Conservation (phyloP, 495 filamentous ascomycete genomes). For the Pyrenula aspistea region DNA sequence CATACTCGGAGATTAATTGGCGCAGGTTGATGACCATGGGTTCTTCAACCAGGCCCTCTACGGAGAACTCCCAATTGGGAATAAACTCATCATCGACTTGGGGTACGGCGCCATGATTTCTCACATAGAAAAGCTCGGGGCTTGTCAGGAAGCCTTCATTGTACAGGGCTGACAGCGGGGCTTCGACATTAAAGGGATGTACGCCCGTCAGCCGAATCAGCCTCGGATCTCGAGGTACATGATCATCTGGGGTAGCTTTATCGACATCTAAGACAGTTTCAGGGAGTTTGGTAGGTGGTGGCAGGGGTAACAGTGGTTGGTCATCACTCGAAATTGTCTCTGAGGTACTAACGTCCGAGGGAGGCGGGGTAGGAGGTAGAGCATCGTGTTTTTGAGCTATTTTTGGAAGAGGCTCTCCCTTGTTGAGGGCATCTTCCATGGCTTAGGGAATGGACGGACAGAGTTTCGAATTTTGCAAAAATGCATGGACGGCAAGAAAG, state of each 20-base stretch:
- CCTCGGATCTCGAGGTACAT: constrained; percentile 78
- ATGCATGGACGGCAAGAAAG: too few relatives aligned
- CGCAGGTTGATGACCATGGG: constrained; percentile 62
- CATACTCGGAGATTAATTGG: constrained; percentile 64
- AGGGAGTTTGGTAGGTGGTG: constrained; percentile 52
- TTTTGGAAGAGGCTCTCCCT: neutral
- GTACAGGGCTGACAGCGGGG: constrained; percentile 68
- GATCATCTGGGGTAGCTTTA: constrained; percentile 69
- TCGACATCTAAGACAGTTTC: constrained; percentile 61
- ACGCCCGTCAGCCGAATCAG: constrained; percentile 82
- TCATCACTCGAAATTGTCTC: constrained; percentile 7
- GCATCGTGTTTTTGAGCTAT: constrained; percentile 10
- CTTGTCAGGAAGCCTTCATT: constrained; percentile 83
- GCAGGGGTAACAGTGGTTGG: constrained; percentile 48
- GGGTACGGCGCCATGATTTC: constrained; percentile 87
- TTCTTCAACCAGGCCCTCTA: constrained; percentile 77
- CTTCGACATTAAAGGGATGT: constrained; percentile 91
- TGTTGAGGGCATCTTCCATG: neutral
- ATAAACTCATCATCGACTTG: constrained; percentile 60
- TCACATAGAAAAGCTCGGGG: constrained; percentile 90
- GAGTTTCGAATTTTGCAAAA: too few relatives aligned
- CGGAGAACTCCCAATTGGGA: constrained; percentile 69
- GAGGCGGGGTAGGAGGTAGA: constrained; percentile 15
- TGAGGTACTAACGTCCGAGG: constrained; percentile 14
- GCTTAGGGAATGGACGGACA: neutral